phyloP scores from a whole-genome alignment of 225 moss, liverwort and hornwort genomes.

The Ulota crispa region DNA sequence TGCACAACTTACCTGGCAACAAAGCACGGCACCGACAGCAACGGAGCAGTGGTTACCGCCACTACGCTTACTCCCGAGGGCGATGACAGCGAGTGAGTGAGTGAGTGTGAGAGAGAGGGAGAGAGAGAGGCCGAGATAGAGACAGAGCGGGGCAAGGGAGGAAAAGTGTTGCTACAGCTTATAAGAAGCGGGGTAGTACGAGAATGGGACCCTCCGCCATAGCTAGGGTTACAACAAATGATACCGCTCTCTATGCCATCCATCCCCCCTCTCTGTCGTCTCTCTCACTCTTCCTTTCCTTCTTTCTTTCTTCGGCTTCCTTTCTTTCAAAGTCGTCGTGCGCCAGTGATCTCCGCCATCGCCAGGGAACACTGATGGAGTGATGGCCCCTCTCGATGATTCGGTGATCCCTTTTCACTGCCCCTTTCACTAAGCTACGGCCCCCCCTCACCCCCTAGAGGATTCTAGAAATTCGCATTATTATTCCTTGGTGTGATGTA shows the following conservation, averaged over 20 bases:
- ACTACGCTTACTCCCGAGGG: not conserved
- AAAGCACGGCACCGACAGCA: not conserved
- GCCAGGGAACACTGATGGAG: not conserved
- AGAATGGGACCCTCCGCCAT: constrained; percentile 22
- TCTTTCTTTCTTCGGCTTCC: not conserved
- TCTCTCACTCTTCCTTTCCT: not conserved
- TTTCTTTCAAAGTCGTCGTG: not conserved
- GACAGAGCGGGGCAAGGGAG: not conserved
- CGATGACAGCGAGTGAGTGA: not conserved
- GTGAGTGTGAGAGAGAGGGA: not conserved
- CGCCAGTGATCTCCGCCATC: constrained; percentile 8
- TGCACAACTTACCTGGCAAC: not conserved
- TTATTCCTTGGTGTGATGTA: not conserved
- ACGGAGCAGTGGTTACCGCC: not conserved
- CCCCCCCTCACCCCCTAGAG: not conserved
- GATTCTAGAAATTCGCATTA: not conserved
- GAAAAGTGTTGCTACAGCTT: not conserved
- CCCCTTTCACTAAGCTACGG: not conserved
- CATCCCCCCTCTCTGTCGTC: not conserved
- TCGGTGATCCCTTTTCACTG: constrained; percentile 5
- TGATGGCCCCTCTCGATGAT: not conserved
- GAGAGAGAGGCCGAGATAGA: not conserved
- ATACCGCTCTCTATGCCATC: not conserved
- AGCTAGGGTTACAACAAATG: constrained; percentile 16
- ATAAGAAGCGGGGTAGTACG: not conserved